Evolutionary conservation across 2,329 filamentous ascomycete species (phyloP).

Genomic region (Ophiocordyceps robertsii): DNA sequence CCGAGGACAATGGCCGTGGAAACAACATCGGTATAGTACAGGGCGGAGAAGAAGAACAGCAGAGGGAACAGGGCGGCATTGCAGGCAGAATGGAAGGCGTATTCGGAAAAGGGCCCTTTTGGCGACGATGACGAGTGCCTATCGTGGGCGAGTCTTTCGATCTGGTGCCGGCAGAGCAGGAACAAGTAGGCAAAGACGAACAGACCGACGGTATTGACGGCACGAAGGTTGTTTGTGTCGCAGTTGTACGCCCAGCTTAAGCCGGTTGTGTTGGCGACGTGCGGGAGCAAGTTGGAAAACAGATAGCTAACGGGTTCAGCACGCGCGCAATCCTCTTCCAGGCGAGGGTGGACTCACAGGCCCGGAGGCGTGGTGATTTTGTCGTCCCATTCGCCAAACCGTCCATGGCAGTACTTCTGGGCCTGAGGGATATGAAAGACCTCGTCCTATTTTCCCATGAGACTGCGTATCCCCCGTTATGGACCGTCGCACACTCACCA

Average conservation of each 20-base stretch:
- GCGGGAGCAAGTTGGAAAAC: constrained; percentile 21
- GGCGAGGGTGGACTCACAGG: constrained; percentile 35
- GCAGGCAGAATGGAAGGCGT: constrained; percentile 48
- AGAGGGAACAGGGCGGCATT: constrained; percentile 80
- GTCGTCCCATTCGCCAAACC: constrained; percentile 74
- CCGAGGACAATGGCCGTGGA: constrained; percentile 65
- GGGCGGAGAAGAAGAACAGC: constrained; percentile 86
- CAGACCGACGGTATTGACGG: constrained; percentile 30
- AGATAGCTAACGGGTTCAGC: constrained; percentile 25
- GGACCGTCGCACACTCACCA: constrained; percentile 22
- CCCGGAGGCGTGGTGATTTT: constrained; percentile 96
- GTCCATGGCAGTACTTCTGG: constrained; percentile 67
- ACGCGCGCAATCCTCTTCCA: neutral
- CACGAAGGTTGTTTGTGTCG: constrained; percentile 24
- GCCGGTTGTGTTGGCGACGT: constrained; percentile 5
- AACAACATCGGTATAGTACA: constrained; percentile 90
- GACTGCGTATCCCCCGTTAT: neutral
- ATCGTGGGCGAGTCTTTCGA: constrained; percentile 29
- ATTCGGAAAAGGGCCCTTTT: constrained; percentile 18
- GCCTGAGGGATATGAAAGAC: constrained; percentile 86
- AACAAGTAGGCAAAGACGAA: constrained; percentile 29
- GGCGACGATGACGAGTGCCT: constrained; percentile 9
- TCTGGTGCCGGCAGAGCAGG: constrained; percentile 35
- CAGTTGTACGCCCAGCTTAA: constrained; percentile 11
- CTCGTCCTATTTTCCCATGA: constrained; percentile 50